Evolutionary conservation across 257 asterid genomes (phyloP).

Genomic region (Gentiana straminea): DNA sequence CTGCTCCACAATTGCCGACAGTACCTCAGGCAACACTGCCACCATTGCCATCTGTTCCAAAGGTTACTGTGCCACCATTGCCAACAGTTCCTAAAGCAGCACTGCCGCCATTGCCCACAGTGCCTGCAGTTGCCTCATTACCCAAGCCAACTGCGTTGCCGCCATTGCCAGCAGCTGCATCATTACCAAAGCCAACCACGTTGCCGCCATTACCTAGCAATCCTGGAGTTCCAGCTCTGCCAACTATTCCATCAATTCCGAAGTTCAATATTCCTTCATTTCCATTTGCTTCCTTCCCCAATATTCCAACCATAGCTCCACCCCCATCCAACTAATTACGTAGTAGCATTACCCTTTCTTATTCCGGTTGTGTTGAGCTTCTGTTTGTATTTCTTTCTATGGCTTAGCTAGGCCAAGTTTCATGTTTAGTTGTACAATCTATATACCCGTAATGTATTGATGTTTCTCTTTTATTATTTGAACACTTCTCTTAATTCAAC

Average conservation of each 20-base stretch:
- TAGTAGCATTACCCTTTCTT: no score
- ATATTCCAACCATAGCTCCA: constrained; percentile 5
- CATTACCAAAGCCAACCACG: no score
- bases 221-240: neutral
- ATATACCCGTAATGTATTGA: no score
- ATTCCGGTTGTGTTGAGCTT: no score
- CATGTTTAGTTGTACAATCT: no score
- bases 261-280: neutral
- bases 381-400: no score
- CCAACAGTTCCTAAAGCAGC: neutral
- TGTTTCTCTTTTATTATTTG: no score
- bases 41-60: neutral
- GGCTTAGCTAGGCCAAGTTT: no score
- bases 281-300: neutral
- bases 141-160: neutral
- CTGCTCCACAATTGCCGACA: neutral
- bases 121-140: neutral
- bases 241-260: neutral
- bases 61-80: constrained; percentile 2
- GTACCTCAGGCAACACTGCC: neutral
- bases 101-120: neutral
- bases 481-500: no score
- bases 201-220: no score
- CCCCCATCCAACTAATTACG: constrained; percentile 1
- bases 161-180: neutral